phyloP scores from a whole-genome alignment of 305 asterid species.

The Andrographis paniculata region DNA sequence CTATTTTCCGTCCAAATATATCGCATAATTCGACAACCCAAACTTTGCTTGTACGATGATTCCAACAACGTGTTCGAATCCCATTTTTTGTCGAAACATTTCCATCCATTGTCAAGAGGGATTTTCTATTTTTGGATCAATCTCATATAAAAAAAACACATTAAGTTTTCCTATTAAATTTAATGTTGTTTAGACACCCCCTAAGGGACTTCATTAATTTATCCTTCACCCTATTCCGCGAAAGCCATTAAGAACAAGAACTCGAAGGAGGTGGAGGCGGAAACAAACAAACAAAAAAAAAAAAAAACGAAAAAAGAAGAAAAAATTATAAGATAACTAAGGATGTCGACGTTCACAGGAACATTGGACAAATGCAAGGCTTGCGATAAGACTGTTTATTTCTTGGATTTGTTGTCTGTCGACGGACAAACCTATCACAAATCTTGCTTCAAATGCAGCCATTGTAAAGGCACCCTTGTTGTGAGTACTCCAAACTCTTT shows the following conservation, averaged over 20 bases:
- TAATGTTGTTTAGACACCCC: too few species aligned
- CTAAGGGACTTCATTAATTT: not conserved
- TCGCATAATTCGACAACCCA: not conserved
- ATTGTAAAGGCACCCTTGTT: conserved; percentile 97
- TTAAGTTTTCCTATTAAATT: too few species aligned
- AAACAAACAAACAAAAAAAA: too few species aligned
- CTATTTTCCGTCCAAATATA: not conserved
- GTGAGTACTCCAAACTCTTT: conserved; percentile 20
- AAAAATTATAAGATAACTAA: too few species aligned
- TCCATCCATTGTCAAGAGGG: too few species aligned
- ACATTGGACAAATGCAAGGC: conserved; percentile 96
- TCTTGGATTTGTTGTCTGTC: conserved; percentile 75
- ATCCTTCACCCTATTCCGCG: too few species aligned
- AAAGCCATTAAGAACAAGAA: too few species aligned
- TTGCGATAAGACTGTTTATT: conserved; percentile 92
- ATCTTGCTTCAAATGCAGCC: conserved; percentile 90
- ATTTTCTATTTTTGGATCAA: too few species aligned
- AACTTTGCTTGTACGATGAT: not conserved
- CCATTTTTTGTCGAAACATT: too few species aligned
- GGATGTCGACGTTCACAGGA: conserved; percentile 78
- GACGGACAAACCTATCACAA: conserved; percentile 79
- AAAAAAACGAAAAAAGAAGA: not conserved
- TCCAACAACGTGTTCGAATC: not conserved
- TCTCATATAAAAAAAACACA: too few species aligned
- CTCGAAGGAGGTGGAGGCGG: too few species aligned